These are phyloP conservation scores for Globisporangium megalacanthum DNA, from an alignment of 352 stramenopile species.

Conservation along the genomic window DNA sequence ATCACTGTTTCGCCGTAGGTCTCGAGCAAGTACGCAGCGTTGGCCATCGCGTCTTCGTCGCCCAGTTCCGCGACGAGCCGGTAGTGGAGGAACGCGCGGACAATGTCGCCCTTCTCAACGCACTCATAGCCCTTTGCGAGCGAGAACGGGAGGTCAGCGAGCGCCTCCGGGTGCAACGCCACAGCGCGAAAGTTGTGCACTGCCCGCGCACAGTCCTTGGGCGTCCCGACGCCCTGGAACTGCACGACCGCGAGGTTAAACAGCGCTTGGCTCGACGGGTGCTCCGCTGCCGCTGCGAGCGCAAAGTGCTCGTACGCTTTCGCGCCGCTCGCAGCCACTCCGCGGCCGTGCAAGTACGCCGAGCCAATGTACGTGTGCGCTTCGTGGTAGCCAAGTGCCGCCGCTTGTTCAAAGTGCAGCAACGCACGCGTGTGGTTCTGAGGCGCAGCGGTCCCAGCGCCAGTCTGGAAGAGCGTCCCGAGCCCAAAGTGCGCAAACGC, in stretches of 20 bases:
- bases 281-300: conserved; percentile 31
- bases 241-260: conserved; percentile 80
- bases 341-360: conserved; percentile 56
- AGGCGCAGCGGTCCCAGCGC: conserved; percentile 27
- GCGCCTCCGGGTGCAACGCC: conserved; percentile 42
- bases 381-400: conserved; percentile 49
- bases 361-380: conserved; percentile 67
- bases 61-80: conserved; percentile 55
- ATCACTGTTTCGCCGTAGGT: conserved; percentile 45
- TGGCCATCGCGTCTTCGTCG: conserved; percentile 56
- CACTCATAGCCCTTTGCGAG: conserved; percentile 61
- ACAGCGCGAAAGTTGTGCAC: conserved; percentile 60
- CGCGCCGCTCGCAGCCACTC: conserved; percentile 37
- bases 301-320: conserved; percentile 58
- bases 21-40: conserved; percentile 72
- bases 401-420: conserved; percentile 53
- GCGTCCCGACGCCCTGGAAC: conserved; percentile 49
- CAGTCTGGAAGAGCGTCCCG: conserved; percentile 54
- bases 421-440: conserved; percentile 59
- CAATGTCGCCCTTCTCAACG: conserved; percentile 53
- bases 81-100: conserved; percentile 68
- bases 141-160: conserved; percentile 55
- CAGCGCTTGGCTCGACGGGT: conserved; percentile 44
- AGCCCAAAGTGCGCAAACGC: conserved; percentile 65
- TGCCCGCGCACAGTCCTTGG: conserved; percentile 34